phyloP scores from a whole-genome alignment of 257 asterid species.

The Lavandula angustifolia region DNA sequence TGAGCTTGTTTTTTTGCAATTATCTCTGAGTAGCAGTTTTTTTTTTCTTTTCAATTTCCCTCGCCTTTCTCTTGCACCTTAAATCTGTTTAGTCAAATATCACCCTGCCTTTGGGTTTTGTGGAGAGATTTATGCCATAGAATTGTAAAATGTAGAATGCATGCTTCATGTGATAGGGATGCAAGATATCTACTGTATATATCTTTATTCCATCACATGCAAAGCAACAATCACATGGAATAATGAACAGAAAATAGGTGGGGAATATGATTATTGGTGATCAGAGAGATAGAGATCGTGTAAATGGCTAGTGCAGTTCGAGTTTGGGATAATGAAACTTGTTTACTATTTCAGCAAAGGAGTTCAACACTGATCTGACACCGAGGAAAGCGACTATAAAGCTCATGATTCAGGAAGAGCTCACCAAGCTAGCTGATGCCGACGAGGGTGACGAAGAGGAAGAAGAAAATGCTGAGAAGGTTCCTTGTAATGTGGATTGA shows the following conservation, averaged over 20 bases:
- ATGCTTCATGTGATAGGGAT: not conserved
- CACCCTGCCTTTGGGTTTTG: not conserved
- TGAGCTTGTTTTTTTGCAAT: slow-evolving; percentile 34
- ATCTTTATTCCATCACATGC: not conserved
- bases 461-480: slow-evolving; percentile 47
- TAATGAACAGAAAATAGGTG: too few relatives aligned
- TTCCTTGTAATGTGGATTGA: slow-evolving; percentile 44
- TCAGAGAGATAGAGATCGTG: too few relatives aligned
- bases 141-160: not conserved
- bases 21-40: not conserved
- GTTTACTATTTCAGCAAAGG: slow-evolving; percentile 50
- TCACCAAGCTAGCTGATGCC: slow-evolving; percentile 83
- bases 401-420: slow-evolving; percentile 90
- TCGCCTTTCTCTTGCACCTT: not conserved
- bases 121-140: not conserved
- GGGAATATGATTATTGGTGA: too few relatives aligned
- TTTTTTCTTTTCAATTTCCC: not conserved
- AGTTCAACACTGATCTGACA: slow-evolving; percentile 55
- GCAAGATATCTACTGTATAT: not conserved
- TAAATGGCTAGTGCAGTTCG: too few relatives aligned
- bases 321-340: slow-evolving; percentile 13
- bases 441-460: slow-evolving; percentile 74
- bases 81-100: not conserved
- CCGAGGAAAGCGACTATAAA: slow-evolving; percentile 47
- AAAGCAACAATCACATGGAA: not conserved